phyloP scores from a whole-genome alignment of 1,284 basidiomycete species.

The Cystobasidium sp. region DNA sequence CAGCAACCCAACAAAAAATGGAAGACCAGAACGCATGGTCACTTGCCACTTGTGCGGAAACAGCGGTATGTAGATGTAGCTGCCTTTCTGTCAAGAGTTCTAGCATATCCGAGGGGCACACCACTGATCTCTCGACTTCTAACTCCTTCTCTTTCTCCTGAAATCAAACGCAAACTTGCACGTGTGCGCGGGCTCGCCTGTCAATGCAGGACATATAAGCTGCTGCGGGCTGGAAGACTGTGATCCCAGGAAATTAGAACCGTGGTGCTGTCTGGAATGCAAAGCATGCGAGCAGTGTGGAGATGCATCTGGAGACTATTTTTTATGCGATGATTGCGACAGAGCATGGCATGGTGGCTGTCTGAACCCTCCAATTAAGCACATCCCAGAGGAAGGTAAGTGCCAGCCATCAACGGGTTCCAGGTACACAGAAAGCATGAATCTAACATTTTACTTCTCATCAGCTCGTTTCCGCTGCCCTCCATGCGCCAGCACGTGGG shows the following conservation, averaged over 20 bases:
- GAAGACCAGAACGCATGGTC: slow-evolving; percentile 16
- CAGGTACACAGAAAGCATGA: neutral
- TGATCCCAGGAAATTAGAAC: slow-evolving; percentile 60
- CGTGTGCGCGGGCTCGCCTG: neutral
- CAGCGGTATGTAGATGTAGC: neutral
- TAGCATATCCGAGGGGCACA: neutral
- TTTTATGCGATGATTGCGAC: slow-evolving; percentile 95
- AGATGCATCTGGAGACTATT: slow-evolving; percentile 43
- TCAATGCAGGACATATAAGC: slow-evolving; percentile 6
- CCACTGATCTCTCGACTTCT: too few relatives aligned
- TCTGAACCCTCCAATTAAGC: slow-evolving; percentile 64
- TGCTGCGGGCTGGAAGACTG: slow-evolving; percentile 14
- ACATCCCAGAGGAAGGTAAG: slow-evolving; percentile 3
- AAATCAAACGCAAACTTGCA: too few relatives aligned
- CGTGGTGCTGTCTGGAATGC: slow-evolving; percentile 91
- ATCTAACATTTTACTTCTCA: neutral
- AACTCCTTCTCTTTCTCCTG: too few relatives aligned
- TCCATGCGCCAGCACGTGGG: neutral
- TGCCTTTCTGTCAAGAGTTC: neutral
- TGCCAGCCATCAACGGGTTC: neutral
- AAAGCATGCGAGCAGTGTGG: slow-evolving; percentile 89
- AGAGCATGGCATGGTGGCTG: slow-evolving; percentile 95
- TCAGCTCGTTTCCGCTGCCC: slow-evolving; percentile 10
- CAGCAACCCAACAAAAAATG: slow-evolving; percentile 12
- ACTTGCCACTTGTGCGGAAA: slow-evolving; percentile 19